A percentile compares a stretch with the other conserved stretches of the same genome.
Evolutionary conservation across 1,139 yeast species (phyloP).

Genomic region (Saccharomyces pastorianus): DNA sequence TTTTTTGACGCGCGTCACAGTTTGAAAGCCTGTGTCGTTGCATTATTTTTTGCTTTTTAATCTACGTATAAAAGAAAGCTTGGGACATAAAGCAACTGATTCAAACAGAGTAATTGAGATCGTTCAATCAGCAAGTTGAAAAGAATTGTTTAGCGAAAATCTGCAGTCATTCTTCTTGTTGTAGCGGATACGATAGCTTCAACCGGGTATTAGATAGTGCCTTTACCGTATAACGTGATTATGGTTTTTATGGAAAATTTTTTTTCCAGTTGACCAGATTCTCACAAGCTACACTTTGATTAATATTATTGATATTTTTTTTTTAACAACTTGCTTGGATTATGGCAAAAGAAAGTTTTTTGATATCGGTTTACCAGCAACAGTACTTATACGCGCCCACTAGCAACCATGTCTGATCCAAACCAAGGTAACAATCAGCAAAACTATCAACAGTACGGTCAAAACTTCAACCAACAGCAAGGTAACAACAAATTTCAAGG

Average conservation of each 20-base stretch:
- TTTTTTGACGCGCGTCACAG: background rate
- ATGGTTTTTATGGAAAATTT: background rate
- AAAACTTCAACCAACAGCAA: slow-evolving; percentile 25
- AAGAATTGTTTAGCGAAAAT: too few species aligned
- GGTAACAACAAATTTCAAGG: slow-evolving; percentile 28
- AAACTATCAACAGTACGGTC: slow-evolving; percentile 29
- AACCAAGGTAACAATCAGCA: slow-evolving; percentile 32
- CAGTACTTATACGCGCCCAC: background rate
- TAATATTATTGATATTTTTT: background rate
- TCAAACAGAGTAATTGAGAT: background rate
- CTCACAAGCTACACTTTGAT: background rate
- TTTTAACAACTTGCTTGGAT: background rate
- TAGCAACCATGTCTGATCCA: slow-evolving; percentile 23
- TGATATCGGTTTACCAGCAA: background rate
- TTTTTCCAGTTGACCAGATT: background rate
- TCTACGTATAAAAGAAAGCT: too few species aligned
- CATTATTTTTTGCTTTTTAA: too few species aligned
- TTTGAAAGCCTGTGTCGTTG: background rate
- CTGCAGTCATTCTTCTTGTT: too few species aligned
- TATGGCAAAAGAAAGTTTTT: background rate
- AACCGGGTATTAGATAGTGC: background rate
- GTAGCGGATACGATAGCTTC: background rate
- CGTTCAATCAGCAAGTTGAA: too few species aligned
- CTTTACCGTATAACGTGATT: background rate
- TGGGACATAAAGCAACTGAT: background rate